A percentile compares a stretch with the other conserved stretches of the same genome.
Conservation (phyloP, 2,329 filamentous ascomycete genomes). For the Xylariaceae sp. region DNA sequence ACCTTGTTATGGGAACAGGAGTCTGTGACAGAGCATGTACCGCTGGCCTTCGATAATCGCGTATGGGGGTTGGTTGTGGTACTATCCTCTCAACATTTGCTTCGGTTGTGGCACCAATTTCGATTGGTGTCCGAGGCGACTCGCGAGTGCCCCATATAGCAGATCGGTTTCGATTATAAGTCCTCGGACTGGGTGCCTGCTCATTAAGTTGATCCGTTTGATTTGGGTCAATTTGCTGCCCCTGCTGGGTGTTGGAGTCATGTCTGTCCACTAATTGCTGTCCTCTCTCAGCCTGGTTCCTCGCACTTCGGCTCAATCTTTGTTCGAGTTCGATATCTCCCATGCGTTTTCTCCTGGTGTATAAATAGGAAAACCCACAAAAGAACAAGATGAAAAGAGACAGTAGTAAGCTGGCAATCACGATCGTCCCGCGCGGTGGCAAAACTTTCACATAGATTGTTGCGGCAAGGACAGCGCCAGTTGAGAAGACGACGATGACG, state of each 20-base stretch:
- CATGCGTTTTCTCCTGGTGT: constrained; percentile 14
- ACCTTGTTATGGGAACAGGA: too few relatives aligned
- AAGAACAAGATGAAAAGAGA: constrained; percentile 21
- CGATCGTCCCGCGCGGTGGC: constrained; percentile 19
- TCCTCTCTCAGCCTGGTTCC: not conserved
- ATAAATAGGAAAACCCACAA: constrained; percentile 19
- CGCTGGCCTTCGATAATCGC: too few relatives aligned
- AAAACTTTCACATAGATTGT: constrained; percentile 21
- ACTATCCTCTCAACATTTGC: too few relatives aligned
- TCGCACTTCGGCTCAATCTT: not conserved
- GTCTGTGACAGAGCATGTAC: too few relatives aligned
- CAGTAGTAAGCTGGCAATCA: constrained; percentile 20
- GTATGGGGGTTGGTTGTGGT: too few relatives aligned
- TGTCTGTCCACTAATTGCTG: too few relatives aligned
- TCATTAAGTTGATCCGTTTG: not conserved
- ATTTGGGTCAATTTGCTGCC: not conserved
- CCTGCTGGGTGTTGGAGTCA: not conserved
- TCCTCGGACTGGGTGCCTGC: not conserved
- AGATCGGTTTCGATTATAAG: too few relatives aligned
- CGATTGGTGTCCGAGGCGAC: too few relatives aligned
- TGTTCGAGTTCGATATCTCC: not conserved
- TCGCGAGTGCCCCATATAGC: too few relatives aligned
- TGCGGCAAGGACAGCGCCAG: constrained; percentile 22
- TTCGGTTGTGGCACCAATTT: too few relatives aligned
- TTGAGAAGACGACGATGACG: constrained; percentile 24